These are phyloP conservation scores for Oryza coarctata DNA, from an alignment of 176 grass and related monocot genomes.

Conservation along the genomic window DNA sequence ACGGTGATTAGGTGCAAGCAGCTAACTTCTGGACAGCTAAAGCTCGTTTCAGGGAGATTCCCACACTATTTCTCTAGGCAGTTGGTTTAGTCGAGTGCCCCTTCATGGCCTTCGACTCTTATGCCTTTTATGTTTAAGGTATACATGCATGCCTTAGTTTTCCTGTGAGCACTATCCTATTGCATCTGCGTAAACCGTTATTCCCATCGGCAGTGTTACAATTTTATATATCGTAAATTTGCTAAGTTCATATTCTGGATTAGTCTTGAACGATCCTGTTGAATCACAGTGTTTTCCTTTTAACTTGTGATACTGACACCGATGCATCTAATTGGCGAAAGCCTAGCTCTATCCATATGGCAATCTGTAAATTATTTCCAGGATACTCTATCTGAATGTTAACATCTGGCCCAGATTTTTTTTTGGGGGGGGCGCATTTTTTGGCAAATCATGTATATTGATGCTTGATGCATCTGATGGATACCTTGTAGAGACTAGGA, in stretches of 20 bases:
- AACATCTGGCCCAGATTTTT: constrained; percentile 7
- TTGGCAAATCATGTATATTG: constrained; percentile 7
- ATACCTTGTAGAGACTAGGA: constrained; percentile 36
- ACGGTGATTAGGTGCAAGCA: no score
- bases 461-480: constrained; percentile 34
- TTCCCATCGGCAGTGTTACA: background rate
- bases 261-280: background rate
- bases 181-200: background rate
- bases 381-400: constrained; percentile 23
- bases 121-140: background rate
- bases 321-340: constrained; percentile 34
- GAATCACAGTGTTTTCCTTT: background rate
- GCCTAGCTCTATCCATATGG: constrained; percentile 15
- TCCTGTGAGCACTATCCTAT: background rate
- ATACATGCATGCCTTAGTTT: background rate
- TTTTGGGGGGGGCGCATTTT: constrained; percentile 25
- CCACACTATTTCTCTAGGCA: background rate
- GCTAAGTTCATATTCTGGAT: background rate
- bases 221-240: background rate
- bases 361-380: constrained; percentile 45
- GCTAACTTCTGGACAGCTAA: no score
- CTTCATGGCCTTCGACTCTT: background rate
- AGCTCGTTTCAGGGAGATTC: no score
- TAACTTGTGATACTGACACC: constrained; percentile 20
- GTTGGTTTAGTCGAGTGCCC: background rate